Evolutionary conservation across 345 rosid species (phyloP).

Genomic region (Bruguiera parviflora): DNA sequence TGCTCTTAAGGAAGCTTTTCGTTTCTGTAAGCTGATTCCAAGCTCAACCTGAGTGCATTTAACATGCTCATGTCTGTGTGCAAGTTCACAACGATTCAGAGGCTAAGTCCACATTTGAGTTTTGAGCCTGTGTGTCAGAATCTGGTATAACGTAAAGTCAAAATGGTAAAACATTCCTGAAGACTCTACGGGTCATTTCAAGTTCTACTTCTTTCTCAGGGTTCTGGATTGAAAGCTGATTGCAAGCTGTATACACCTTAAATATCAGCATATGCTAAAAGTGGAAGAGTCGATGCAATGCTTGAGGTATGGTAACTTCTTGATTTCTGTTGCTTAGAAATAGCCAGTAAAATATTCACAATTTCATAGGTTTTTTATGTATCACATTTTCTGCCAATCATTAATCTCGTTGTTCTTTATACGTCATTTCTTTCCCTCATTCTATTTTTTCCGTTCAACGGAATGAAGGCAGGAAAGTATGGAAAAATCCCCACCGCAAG

Average conservation of each 20-base stretch:
- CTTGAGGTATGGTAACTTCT: conserved; percentile 52
- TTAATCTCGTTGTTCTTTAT: too few relatives aligned
- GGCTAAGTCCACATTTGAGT: conserved; percentile 39
- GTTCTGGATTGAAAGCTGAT: conserved; percentile 67
- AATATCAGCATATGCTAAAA: conserved; percentile 86
- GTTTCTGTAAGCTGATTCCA: conserved; percentile 70
- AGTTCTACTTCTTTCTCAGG: conserved; percentile 67
- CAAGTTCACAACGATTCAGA: conserved; percentile 61
- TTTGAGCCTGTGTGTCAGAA: too few relatives aligned
- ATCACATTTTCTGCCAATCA: too few relatives aligned
- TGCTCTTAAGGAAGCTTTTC: conserved; percentile 77
- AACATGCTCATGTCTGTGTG: conserved; percentile 93
- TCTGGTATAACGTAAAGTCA: too few relatives aligned
- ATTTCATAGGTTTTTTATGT: too few relatives aligned
- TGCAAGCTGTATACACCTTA: conserved; percentile 90
- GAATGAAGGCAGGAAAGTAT: too few relatives aligned
- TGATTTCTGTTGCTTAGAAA: conserved; percentile 1
- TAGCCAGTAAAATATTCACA: too few relatives aligned
- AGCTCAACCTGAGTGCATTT: conserved; percentile 87
- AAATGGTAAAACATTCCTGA: conserved; percentile 11
- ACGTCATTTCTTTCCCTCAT: too few relatives aligned
- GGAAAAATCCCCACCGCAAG: too few relatives aligned
- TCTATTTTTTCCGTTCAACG: too few relatives aligned
- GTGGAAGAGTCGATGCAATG: conserved; percentile 91
- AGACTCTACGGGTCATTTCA: conserved; percentile 55